Evolutionary conservation across 2,329 filamentous ascomycete species (phyloP).

Genomic region (Phoma herbarum): DNA sequence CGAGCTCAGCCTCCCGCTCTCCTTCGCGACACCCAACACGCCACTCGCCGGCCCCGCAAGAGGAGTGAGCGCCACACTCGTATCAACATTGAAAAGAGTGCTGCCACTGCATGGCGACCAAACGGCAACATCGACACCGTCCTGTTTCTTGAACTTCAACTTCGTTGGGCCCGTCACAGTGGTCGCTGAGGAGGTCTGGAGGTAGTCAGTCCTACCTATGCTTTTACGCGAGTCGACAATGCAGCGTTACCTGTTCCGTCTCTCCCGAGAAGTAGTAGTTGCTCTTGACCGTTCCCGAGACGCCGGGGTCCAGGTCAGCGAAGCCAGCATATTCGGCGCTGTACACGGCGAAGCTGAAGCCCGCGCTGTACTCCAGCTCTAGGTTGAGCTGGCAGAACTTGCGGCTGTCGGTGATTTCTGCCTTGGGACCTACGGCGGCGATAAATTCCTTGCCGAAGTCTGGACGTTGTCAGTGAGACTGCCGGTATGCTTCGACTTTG

Average conservation of each 20-base stretch:
- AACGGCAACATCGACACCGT: slow-evolving; percentile 43
- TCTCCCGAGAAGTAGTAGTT: slow-evolving; percentile 51
- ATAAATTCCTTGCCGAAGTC: slow-evolving; percentile 47
- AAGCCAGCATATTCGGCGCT: slow-evolving; percentile 49
- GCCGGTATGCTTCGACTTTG: too few species aligned
- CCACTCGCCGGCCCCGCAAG: slow-evolving; percentile 32
- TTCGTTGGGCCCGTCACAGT: slow-evolving; percentile 50
- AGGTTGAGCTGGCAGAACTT: slow-evolving; percentile 53
- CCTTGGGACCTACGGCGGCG: slow-evolving; percentile 38
- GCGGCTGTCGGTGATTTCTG: slow-evolving; percentile 39
- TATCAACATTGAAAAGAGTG: slow-evolving; percentile 43
- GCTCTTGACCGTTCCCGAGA: slow-evolving; percentile 46
- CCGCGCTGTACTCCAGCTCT: slow-evolving; percentile 44
- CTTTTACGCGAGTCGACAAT: too few species aligned
- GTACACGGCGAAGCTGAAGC: slow-evolving; percentile 50
- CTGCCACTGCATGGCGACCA: slow-evolving; percentile 46
- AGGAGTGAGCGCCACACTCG: slow-evolving; percentile 43
- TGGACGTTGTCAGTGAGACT: slow-evolving; percentile 2
- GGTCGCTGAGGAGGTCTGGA: slow-evolving; percentile 24
- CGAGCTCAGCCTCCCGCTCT: slow-evolving; percentile 38
- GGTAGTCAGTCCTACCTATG: not conserved
- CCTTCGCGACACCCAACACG: slow-evolving; percentile 37
- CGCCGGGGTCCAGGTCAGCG: slow-evolving; percentile 47
- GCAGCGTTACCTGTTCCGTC: slow-evolving; percentile 38
- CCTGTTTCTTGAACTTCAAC: slow-evolving; percentile 57